Conservation (phyloP, 148 eudicot species). For the Chenopodium quinoa region DNA sequence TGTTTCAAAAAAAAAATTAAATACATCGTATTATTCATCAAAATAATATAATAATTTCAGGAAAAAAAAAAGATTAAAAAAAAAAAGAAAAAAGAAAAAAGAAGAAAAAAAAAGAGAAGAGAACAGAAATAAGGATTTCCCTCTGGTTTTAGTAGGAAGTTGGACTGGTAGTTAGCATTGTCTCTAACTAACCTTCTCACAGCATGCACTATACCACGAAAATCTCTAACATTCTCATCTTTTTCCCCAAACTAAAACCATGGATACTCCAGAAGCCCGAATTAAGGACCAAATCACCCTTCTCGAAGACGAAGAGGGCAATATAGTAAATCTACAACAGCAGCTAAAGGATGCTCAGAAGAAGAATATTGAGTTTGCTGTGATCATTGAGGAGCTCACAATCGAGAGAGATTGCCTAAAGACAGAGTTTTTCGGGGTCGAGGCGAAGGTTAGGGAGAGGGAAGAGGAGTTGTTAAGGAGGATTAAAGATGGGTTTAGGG, state of each 20-base stretch:
- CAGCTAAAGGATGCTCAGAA: constrained; percentile 30
- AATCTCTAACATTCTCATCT: not conserved
- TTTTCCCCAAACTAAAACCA: constrained; percentile 13
- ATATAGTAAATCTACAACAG: constrained; percentile 21
- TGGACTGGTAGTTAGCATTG: constrained; percentile 34
- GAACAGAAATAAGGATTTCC: not conserved
- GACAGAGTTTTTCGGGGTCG: constrained; percentile 23
- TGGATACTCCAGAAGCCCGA: constrained; percentile 24
- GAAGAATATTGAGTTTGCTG: constrained; percentile 21
- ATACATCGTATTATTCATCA: too few relatives aligned
- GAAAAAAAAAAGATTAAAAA: too few relatives aligned
- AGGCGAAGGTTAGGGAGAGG: constrained; percentile 20
- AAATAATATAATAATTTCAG: too few relatives aligned
- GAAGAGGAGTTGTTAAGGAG: constrained; percentile 32
- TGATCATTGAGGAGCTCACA: constrained; percentile 27
- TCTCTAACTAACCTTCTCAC: not conserved
- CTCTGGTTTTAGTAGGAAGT: constrained; percentile 6
- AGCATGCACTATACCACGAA: not conserved
- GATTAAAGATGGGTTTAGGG: constrained; percentile 26
- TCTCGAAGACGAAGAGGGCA: constrained; percentile 27
- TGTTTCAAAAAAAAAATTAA: too few relatives aligned
- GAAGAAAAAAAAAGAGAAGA: too few relatives aligned
- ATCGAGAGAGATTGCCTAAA: constrained; percentile 35
- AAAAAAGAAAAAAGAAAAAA: too few relatives aligned
- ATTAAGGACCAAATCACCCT: constrained; percentile 6